These are phyloP conservation scores for Chenopodium formosanum DNA, from an alignment of 148 eudicot genomes.

Conservation along the genomic window DNA sequence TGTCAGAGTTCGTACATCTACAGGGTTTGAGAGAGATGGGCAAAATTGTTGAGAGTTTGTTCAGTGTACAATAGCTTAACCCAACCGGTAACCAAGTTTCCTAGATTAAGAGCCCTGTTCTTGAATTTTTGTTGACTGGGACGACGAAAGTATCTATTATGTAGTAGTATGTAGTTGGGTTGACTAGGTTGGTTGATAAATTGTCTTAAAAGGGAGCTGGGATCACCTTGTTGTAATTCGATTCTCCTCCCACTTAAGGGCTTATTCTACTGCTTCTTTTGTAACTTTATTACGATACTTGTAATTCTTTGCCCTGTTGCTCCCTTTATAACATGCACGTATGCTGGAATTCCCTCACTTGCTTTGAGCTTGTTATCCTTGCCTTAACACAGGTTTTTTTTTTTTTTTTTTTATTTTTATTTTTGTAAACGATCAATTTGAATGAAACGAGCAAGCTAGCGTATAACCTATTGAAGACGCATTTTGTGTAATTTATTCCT, in stretches of 20 bases:
- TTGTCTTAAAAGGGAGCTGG: conserved; percentile 8
- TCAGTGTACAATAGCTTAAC: conserved; percentile 29
- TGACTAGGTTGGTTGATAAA: conserved; percentile 17
- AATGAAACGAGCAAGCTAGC: too few relatives aligned
- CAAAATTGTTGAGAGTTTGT: conserved; percentile 21
- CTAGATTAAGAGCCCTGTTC: conserved; percentile 21
- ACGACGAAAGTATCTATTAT: neutral
- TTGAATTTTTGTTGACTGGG: conserved; percentile 21
- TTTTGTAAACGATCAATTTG: too few relatives aligned
- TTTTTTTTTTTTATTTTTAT: too few relatives aligned
- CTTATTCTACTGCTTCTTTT: conserved; percentile 15
- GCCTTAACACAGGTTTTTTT: too few relatives aligned
- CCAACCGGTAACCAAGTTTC: conserved; percentile 1
- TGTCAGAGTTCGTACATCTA: conserved; percentile 14
- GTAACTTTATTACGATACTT: conserved; percentile 11
- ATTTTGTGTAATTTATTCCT: too few relatives aligned
- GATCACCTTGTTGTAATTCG: conserved; percentile 26
- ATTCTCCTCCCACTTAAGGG: conserved; percentile 15
- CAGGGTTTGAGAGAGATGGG: conserved; percentile 17
- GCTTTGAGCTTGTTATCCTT: too few relatives aligned
- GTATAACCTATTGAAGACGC: too few relatives aligned
- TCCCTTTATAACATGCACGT: conserved; percentile 18
- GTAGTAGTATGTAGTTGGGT: conserved; percentile 17
- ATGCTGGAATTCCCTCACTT: neutral
- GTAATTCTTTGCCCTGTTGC: conserved; percentile 22